A percentile compares a stretch with the other conserved stretches of the same genome.
These are phyloP conservation scores for Tulasnella sp. DNA, from an alignment of 768 basidiomycete species.

Conservation along the genomic window DNA sequence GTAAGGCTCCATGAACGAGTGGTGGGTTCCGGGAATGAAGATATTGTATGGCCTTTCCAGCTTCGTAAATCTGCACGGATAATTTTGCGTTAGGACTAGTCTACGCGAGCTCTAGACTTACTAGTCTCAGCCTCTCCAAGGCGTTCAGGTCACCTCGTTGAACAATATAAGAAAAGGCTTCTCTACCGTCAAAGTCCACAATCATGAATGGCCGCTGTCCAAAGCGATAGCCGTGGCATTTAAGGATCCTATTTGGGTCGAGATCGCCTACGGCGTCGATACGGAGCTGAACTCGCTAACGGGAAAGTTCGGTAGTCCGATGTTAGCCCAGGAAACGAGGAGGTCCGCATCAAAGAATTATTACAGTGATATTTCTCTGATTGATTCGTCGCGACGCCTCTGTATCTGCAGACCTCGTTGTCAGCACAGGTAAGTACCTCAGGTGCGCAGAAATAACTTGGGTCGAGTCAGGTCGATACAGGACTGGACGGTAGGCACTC, in stretches of 20 bases:
- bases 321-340: not conserved
- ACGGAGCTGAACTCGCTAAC: too few relatives aligned
- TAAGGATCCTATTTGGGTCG: not conserved
- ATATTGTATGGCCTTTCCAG: conserved; percentile 18
- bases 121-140: not conserved
- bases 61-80: not conserved
- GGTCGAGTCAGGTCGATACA: not conserved
- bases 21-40: not conserved
- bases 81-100: not conserved
- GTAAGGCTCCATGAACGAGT: not conserved
- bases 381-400: not conserved
- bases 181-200: not conserved
- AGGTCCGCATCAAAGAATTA: too few relatives aligned
- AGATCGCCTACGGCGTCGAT: not conserved
- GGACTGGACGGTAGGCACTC: not conserved
- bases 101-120: not conserved
- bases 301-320: not conserved
- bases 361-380: not conserved
- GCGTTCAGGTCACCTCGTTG: not conserved
- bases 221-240: not conserved
- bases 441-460: not conserved
- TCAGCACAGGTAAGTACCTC: not conserved
- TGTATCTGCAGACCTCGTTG: not conserved
- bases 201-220: not conserved
- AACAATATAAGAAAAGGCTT: not conserved